phyloP scores from a whole-genome alignment of 345 rosid species.

The Populus ilicifolia region DNA sequence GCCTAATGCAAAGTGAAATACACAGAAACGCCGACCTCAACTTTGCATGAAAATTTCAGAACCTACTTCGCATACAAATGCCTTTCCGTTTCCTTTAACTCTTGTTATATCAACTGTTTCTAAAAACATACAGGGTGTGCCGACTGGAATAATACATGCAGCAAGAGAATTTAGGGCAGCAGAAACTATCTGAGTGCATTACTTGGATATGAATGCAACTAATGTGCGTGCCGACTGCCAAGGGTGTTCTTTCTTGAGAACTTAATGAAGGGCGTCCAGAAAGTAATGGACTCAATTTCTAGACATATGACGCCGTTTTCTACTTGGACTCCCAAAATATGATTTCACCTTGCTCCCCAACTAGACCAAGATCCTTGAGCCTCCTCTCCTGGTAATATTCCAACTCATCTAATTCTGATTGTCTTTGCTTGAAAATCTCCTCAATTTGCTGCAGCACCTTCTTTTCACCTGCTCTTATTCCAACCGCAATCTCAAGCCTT shows the following conservation, averaged over 20 bases:
- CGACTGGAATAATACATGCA: no score
- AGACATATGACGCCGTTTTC: slow-evolving; percentile 2
- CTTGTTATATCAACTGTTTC: not conserved
- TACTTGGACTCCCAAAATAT: slow-evolving; percentile 84
- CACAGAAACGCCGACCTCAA: not conserved
- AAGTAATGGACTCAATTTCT: not conserved
- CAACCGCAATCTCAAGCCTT: slow-evolving; percentile 57
- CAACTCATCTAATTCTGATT: slow-evolving; percentile 55
- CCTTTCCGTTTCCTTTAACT: not conserved
- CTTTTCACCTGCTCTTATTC: slow-evolving; percentile 76
- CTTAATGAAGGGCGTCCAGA: not conserved
- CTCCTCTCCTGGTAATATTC: slow-evolving; percentile 93
- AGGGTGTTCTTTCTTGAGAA: not conserved
- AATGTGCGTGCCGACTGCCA: not conserved
- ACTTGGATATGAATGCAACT: not conserved
- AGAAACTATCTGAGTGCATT: not conserved
- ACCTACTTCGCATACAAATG: not conserved
- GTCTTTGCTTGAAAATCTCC: slow-evolving; percentile 57
- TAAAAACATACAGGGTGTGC: not conserved
- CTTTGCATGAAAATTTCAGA: not conserved
- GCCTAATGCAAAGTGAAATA: not conserved
- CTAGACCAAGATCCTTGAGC: slow-evolving; percentile 83
- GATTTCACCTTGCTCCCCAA: slow-evolving; percentile 94
- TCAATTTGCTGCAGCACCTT: slow-evolving; percentile 76
- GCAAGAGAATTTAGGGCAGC: not conserved